Percentiles rank a stretch among this genome's conserved stretches.
These are phyloP conservation scores for Lanmaoa rubissima DNA, from an alignment of 768 basidiomycete species.

Conservation along the genomic window DNA sequence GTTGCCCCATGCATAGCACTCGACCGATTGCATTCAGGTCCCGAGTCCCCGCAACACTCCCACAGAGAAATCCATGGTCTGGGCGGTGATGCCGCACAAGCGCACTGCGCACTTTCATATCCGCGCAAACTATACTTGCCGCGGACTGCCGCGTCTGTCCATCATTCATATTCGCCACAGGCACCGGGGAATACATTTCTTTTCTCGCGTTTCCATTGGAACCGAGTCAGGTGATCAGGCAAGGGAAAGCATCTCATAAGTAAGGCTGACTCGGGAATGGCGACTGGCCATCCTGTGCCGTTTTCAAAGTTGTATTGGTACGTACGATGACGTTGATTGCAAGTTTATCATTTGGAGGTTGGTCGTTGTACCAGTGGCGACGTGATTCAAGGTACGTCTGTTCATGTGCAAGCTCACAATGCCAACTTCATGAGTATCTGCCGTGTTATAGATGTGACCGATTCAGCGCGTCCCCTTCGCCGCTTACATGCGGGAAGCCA, in stretches of 20 bases:
- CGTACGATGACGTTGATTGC: not conserved
- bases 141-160: conserved; percentile 25
- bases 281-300: not conserved
- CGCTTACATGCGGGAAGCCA: not conserved
- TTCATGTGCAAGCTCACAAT: not conserved
- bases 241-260: not conserved
- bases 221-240: conserved; percentile 18
- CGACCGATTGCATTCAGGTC: conserved; percentile 2
- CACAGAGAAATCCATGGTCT: conserved; percentile 3
- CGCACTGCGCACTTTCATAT: conserved; percentile 27
- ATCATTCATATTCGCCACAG: conserved; percentile 29
- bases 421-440: not conserved
- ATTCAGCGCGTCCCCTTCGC: not conserved
- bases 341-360: not conserved
- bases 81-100: conserved; percentile 15
- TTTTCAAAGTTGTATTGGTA: not conserved
- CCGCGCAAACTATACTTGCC: conserved; percentile 27
- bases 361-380: not conserved
- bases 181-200: conserved; percentile 26
- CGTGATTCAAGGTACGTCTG: not conserved
- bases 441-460: not conserved
- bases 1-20: conserved; percentile 10
- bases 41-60: not conserved
- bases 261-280: not conserved
- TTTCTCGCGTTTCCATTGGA: conserved; percentile 25